phyloP scores from a whole-genome alignment of 306 rosid species.

The Nissolia schottii region DNA sequence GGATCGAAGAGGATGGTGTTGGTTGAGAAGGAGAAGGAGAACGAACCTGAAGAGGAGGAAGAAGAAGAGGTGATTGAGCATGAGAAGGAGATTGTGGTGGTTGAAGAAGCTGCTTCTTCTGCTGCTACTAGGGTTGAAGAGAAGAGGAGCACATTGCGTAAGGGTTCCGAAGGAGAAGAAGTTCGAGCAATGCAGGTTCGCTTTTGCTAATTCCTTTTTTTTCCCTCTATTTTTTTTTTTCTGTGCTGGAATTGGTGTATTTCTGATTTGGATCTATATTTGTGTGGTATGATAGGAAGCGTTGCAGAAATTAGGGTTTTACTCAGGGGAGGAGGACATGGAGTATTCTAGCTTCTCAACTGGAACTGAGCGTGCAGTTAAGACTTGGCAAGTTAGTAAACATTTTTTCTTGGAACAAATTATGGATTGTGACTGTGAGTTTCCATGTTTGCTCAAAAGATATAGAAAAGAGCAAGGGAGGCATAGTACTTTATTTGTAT shows the following conservation, averaged over 20 bases:
- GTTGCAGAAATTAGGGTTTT: slow-evolving; percentile 70
- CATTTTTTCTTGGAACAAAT: background rate
- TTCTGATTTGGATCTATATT: background rate
- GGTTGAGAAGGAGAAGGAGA: slow-evolving; percentile 37
- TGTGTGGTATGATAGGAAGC: slow-evolving; percentile 57
- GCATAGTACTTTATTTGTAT: no score
- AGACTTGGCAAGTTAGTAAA: slow-evolving; percentile 99
- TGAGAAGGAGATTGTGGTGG: slow-evolving; percentile 37
- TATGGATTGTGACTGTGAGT: no score
- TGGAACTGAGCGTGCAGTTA: slow-evolving; percentile 92
- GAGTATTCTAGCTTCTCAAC: slow-evolving; percentile 75
- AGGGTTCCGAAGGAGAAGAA: slow-evolving; percentile 78
- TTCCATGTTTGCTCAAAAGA: no score
- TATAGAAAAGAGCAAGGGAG: no score
- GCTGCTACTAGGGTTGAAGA: slow-evolving; percentile 19
- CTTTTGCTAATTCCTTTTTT: slow-evolving; percentile 7
- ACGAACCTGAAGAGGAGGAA: slow-evolving; percentile 19
- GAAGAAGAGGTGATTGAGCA: slow-evolving; percentile 28
- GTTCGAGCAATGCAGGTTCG: slow-evolving; percentile 85
- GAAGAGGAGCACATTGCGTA: slow-evolving; percentile 39
- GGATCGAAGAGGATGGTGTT: slow-evolving; percentile 38
- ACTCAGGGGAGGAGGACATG: slow-evolving; percentile 91
- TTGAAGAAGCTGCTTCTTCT: slow-evolving; percentile 48
- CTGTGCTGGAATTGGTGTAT: background rate
- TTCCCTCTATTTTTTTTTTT: background rate